These are phyloP conservation scores for Aspergillus ellipticus DNA, from an alignment of 495 filamentous ascomycete genomes.

Conservation along the genomic window DNA sequence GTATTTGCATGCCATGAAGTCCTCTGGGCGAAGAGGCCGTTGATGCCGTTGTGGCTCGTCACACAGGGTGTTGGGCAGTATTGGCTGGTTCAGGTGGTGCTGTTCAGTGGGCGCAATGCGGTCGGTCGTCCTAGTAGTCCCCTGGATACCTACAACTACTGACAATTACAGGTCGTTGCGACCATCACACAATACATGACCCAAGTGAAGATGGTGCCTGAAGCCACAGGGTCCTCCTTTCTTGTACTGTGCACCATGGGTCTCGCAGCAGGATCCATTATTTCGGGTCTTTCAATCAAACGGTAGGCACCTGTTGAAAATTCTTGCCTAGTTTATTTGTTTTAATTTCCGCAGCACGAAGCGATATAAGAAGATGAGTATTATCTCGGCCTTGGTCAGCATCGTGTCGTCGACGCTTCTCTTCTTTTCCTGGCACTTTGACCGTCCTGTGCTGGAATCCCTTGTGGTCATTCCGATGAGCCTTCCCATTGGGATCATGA, in stretches of 20 bases:
- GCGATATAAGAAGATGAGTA: slow-evolving; percentile 4
- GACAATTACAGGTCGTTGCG: neutral
- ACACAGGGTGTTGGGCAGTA: slow-evolving; percentile 4
- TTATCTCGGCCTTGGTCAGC: neutral
- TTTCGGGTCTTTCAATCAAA: slow-evolving; percentile 7
- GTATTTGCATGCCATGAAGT: neutral
- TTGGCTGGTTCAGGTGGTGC: slow-evolving; percentile 4
- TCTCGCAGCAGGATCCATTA: neutral
- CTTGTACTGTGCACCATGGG: neutral
- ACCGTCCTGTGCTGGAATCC: slow-evolving; percentile 1
- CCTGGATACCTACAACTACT: neutral
- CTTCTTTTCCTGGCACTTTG: slow-evolving; percentile 5
- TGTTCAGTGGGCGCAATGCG: slow-evolving; percentile 3
- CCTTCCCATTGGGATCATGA: neutral
- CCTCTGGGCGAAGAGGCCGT: slow-evolving; percentile 1
- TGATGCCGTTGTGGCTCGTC: slow-evolving; percentile 5
- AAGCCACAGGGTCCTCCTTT: neutral
- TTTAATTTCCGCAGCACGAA: neutral
- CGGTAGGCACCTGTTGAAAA: neutral
- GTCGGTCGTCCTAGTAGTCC: neutral
- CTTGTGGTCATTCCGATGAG: slow-evolving; percentile 5
- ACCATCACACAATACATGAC: slow-evolving; percentile 7
- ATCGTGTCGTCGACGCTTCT: neutral
- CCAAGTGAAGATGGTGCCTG: neutral
- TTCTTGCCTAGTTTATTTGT: neutral